Percentiles rank a stretch among this genome's conserved stretches.
Conservation (phyloP, 1,284 basidiomycete genomes). For the Megacollybia platyphylla region DNA sequence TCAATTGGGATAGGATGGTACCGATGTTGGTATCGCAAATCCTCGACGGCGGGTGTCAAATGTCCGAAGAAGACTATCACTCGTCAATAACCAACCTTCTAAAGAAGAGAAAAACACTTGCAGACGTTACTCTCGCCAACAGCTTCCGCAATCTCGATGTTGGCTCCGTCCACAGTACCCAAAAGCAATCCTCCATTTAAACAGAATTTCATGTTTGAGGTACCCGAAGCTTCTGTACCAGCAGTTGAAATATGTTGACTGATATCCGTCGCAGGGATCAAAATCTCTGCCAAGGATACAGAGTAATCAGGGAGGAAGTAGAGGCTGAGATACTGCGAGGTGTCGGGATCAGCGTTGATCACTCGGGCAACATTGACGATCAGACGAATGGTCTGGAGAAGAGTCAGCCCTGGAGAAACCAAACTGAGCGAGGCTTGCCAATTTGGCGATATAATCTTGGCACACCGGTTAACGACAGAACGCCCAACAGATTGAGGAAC, state of each 20-base stretch:
- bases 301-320: slow-evolving; percentile 86
- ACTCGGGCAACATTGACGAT: slow-evolving; percentile 82
- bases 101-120: slow-evolving; percentile 21
- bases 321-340: slow-evolving; percentile 69
- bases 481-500: slow-evolving; percentile 12
- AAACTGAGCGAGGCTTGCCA: slow-evolving; percentile 25
- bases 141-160: slow-evolving; percentile 92
- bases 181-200: slow-evolving; percentile 80
- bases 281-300: slow-evolving; percentile 79
- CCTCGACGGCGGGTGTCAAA: slow-evolving; percentile 72
- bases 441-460: slow-evolving; percentile 67
- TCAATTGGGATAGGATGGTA: slow-evolving; percentile 74
- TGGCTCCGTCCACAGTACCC: slow-evolving; percentile 80
- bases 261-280: slow-evolving; percentile 87
- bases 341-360: slow-evolving; percentile 80
- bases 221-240: slow-evolving; percentile 82
- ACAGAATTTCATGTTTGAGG: slow-evolving; percentile 91
- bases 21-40: slow-evolving; percentile 70
- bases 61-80: slow-evolving; percentile 74
- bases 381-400: slow-evolving; percentile 67
- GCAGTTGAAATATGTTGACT: slow-evolving; percentile 91
- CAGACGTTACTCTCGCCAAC: slow-evolving; percentile 43
- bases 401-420: neutral
- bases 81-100: slow-evolving; percentile 4
- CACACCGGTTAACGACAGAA: slow-evolving; percentile 3